A percentile compares a stretch with the other conserved stretches of the same genome.
Conservation (phyloP, 306 rosid species). For the Trifolium subterraneum region DNA sequence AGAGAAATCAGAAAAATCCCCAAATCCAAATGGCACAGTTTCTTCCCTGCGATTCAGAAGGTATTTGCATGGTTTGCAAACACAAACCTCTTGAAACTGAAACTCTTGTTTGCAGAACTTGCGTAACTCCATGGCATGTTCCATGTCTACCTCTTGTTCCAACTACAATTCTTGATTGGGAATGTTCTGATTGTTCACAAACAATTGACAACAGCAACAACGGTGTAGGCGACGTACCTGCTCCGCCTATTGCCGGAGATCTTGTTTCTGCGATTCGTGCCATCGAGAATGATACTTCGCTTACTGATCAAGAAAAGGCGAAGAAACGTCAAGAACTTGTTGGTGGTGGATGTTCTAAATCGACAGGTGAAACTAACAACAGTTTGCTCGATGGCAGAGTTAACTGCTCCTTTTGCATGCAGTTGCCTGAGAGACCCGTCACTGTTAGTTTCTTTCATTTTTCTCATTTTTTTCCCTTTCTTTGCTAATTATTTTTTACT, state of each 20-base stretch:
- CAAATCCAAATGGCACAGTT: neutral
- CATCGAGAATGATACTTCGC: conserved; percentile 55
- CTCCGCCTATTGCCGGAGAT: neutral
- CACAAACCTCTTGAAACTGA: conserved; percentile 47
- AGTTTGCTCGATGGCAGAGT: conserved; percentile 42
- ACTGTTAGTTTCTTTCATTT: conserved; percentile 55
- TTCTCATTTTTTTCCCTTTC: neutral
- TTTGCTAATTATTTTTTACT: too few species aligned
- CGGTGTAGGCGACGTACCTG: neutral
- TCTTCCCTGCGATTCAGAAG: conserved; percentile 45
- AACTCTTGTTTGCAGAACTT: conserved; percentile 52
- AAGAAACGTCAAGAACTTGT: conserved; percentile 59
- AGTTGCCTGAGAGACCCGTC: conserved; percentile 79
- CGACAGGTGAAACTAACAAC: neutral
- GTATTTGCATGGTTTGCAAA: conserved; percentile 51
- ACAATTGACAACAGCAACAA: neutral
- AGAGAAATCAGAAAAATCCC: neutral
- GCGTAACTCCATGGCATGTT: conserved; percentile 64
- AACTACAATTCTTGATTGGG: conserved; percentile 49
- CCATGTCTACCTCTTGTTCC: conserved; percentile 50
- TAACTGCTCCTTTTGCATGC: conserved; percentile 73
- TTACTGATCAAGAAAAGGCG: conserved; percentile 72
- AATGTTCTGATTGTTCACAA: conserved; percentile 62
- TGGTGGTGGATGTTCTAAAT: conserved; percentile 37
- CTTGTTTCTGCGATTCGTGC: conserved; percentile 58